Evolutionary conservation across 169 alveolate species (phyloP), one percentile per base, ranked within the genome.

Genomic region (Cytauxzoon felis): DNA sequence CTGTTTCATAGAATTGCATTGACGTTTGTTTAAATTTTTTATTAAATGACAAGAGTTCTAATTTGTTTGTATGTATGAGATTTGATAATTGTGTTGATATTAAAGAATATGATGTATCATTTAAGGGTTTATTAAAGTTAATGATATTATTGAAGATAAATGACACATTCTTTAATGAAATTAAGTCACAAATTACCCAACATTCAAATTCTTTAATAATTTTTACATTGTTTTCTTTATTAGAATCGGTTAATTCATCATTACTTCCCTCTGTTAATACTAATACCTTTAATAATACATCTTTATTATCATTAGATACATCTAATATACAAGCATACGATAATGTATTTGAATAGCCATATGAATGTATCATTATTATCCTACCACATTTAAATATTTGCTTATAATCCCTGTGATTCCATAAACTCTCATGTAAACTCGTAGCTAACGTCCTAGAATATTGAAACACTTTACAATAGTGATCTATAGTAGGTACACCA

Each of bases 1-100:
- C 63, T 29, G 68, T 85, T 32, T 76, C 87, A 33, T 83, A 87
- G 33, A 75, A 79, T 70, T 82, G 87, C 50, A 85, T 45, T 26
- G 82, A 71, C 11, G 75, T 56, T 19, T 82, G 72, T 50, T 87
- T 87, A 38, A 87, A 65, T 58, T 79, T 70, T 62, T 87, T 87
- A 33, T 72, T 75, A 29, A 87, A 47, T 32, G 57, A 81, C 71
- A 87, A 50, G 7, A 86, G 88, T 58, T 82, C 87, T 16, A 80
- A 62, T 13, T 68, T 72, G 48, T 47, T 56, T n/a, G 66, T 68
- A 26, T 72, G 81, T 43, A 85, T 57, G 9, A 85, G 43, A 45
- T 73, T 54, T 60, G 76, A 81, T 7, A 85, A 38, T 48, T 85
- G 89, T 3, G 81, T 43, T 9, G 86, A 75, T 19, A 78, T 75